Base-by-base conservation (phyloP, 371 early-diverging fungal genomes). In the Coemansia sp. region DNA sequence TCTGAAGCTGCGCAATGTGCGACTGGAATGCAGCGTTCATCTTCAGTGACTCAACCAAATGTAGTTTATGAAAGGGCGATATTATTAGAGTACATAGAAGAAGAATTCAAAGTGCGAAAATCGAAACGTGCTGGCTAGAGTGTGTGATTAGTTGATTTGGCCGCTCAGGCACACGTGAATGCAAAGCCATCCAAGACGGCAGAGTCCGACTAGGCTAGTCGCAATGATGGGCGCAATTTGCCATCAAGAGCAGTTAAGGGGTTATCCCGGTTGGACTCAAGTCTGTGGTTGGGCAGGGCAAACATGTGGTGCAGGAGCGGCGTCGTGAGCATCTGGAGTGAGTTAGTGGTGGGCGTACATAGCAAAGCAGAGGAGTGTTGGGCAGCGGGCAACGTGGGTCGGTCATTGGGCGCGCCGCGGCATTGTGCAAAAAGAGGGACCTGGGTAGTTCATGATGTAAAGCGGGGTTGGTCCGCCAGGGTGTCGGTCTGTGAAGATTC, bases 1-100 rank as follows among this genome's bases (percentile, higher is more conserved):
- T 73, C 64, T 79, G 77, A 20, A 79, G 70, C 62, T 62, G 67
- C 43, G 79, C 79, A 55, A 79, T 40, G 55, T 74, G 78, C 5
- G 78, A 65, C 36, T 79, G 74, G 38, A 74, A 62, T 55, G 70
- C 64, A n/a, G 69, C 65, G 48, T 74, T 69, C 75, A 74, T 74
- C 75, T 69, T 74, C 65, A 51, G 62, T 38, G 9, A 11, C 39
- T 41, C 26, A 39, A 54, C 26, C 40, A 13, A 13, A 43, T 8
- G 34, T 52, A 30, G 3, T 13, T 14, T 47, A 26, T 20, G 3
- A 41, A 26, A 16, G 8, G 9, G 43, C 4, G 53, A 45, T 16
- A 36, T 48, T 34, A 52, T 48, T 26, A 34, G 16, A 9, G 51
- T 13, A 51, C 14, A 26, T 10, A 51, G 16, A 31, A 31, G 9